A percentile compares a stretch with the other conserved stretches of the same genome.
These are phyloP conservation scores for Hibiscus tridactylites DNA, from an alignment of 345 rosid genomes.

Conservation along the genomic window DNA sequence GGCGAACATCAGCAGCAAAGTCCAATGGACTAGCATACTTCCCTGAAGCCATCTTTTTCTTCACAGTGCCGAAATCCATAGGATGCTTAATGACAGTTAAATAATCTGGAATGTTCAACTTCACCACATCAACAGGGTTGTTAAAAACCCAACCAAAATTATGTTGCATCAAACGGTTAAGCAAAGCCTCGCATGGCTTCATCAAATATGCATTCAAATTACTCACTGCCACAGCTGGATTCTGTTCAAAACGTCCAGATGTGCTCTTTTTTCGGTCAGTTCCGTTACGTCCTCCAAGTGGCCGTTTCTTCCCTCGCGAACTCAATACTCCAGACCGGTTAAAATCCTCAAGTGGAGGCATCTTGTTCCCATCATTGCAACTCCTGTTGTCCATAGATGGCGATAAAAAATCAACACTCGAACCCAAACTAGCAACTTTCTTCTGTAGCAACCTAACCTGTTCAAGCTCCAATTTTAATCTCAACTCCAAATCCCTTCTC, in stretches of 20 bases:
- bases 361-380: conserved; percentile 62
- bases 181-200: conserved; percentile 64
- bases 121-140: conserved; percentile 65
- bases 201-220: conserved; percentile 28
- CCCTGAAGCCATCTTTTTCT: conserved; percentile 44
- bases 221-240: conserved; percentile 21
- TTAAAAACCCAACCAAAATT: conserved; percentile 58
- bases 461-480: conserved; percentile 66
- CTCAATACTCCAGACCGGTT: conserved; percentile 26
- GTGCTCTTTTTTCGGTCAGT: conserved; percentile 35
- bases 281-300: conserved; percentile 35
- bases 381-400: conserved; percentile 51
- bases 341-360: conserved; percentile 29
- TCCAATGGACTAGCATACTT: conserved; percentile 51
- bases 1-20: conserved; percentile 76
- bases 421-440: conserved; percentile 38
- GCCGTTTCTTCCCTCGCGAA: conserved; percentile 45
- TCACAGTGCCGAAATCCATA: conserved; percentile 88
- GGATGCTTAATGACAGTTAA: conserved; percentile 70
- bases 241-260: conserved; percentile 23
- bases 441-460: conserved; percentile 53
- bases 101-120: conserved; percentile 83
- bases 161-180: conserved; percentile 55
- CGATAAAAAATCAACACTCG: conserved; percentile 30
- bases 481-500: conserved; percentile 46